Percentiles rank a stretch among this genome's conserved stretches.
Conservation (phyloP, 176 grass and related monocot genomes). For the Oryza coarctata region DNA sequence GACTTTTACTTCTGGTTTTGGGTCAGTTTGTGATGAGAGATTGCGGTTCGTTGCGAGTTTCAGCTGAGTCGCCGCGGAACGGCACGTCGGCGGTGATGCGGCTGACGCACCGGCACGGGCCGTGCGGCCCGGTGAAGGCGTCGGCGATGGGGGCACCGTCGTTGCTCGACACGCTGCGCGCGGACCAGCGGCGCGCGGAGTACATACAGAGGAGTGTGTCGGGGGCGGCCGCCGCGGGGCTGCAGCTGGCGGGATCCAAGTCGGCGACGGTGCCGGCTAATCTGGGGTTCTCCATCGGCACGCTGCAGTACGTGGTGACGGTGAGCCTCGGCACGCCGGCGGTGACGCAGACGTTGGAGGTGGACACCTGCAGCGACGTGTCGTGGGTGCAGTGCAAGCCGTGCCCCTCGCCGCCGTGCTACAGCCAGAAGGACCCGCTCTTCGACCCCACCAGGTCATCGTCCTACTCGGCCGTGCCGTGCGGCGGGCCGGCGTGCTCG, state of each 20-base stretch:
- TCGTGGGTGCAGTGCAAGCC: conserved; percentile 88
- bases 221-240: neutral
- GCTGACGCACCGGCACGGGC: conserved; percentile 65
- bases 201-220: conserved; percentile 50
- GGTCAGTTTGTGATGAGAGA: neutral
- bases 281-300: conserved; percentile 49
- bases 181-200: conserved; percentile 60
- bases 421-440: conserved; percentile 60
- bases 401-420: conserved; percentile 48
- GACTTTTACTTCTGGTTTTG: neutral
- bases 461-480: conserved; percentile 73
- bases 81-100: conserved; percentile 39
- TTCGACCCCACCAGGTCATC: conserved; percentile 70
- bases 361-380: conserved; percentile 90
- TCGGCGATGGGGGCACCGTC: conserved; percentile 18
- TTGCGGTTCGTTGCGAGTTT: neutral
- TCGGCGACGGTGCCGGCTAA: conserved; percentile 35
- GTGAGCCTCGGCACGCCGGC: conserved; percentile 67
- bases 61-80: conserved; percentile 22
- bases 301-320: conserved; percentile 72
- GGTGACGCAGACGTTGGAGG: conserved; percentile 51
- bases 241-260: conserved; percentile 6
- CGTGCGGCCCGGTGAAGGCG: conserved; percentile 43
- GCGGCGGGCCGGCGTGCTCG: conserved; percentile 50
- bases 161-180: conserved; percentile 47